A percentile compares a stretch with the other conserved stretches of the same genome.
phyloP scores from a whole-genome alignment of 441 rosid species.

The Codiaeum variegatum region DNA sequence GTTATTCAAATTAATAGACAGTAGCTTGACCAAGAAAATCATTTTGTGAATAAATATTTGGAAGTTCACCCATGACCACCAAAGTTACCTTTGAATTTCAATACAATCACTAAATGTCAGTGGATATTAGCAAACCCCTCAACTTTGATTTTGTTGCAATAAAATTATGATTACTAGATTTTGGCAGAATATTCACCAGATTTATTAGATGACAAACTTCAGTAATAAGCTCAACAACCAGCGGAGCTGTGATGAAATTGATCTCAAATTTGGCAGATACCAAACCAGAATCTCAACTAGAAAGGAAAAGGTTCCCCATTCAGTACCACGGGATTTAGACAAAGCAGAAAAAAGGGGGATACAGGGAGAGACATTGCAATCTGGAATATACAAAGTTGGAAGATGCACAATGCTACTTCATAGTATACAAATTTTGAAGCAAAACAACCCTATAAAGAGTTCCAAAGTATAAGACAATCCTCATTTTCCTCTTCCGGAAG shows the following conservation, averaged over 20 bases:
- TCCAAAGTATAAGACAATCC: background rate
- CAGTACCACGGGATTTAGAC: background rate
- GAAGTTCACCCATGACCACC: background rate
- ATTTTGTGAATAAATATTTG: background rate
- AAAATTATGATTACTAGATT: background rate
- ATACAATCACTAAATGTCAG: background rate
- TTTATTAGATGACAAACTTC: background rate
- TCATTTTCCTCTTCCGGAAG: background rate
- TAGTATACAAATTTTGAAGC: background rate
- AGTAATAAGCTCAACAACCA: background rate
- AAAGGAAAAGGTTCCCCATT: background rate
- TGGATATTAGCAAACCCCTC: background rate
- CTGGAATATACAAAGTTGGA: background rate
- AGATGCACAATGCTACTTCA: background rate
- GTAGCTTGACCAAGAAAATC: background rate
- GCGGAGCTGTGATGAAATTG: background rate
- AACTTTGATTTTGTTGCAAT: background rate
- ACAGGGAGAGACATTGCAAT: background rate
- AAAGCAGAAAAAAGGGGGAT: background rate
- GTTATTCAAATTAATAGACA: background rate
- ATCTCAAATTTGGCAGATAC: background rate
- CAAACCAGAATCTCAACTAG: background rate
- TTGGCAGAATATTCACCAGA: background rate
- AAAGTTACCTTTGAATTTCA: background rate
- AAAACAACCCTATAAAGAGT: background rate